Evolutionary conservation across 371 early-diverging fungal species (phyloP), one percentile per base, ranked within the genome.

Genomic region (Funneliformis caledonium): DNA sequence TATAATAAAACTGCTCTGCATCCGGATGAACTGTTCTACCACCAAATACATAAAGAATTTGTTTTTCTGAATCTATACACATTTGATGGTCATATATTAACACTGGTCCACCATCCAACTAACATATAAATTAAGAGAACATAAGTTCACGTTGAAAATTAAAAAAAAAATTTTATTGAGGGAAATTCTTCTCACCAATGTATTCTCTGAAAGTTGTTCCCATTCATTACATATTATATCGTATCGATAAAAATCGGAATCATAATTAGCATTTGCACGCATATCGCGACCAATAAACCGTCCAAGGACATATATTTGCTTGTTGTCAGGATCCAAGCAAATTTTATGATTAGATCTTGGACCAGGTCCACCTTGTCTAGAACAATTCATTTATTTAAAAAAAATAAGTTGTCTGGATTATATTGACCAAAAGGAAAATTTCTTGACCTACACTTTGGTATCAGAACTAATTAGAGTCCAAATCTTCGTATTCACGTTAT

Each of bases 81-180:
- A 98, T 96, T 87, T 98, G 98, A 82, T 97, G 94, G 84, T 98
- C 98, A 82, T 93, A 98, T 22, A 98, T 87, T 12, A 98, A 87
- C 61, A 91, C 91, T 16, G 98, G 98, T 0, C 99, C 98, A 48
- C 93, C 92, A 79, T 94, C 92, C 9, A 81, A 80, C 89, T 92
- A 84, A 43, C 52, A 14, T 22, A 10, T 8, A 43, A 26, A 12
- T 19, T 19, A 31, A 78, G 9, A 7, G n/a, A 70, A 12, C 4
- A 19, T 22, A 11, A 31, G 48, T 60, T 9, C 19, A 62, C 22
- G 56, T 52, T 12, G 19, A 5, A 0, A 2, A 68, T 33, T 10
- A 14, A 73, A 50, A 59, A 50, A 73, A 37, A 68, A 12, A 12
- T 11, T 33, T 16, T 8, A 14, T 26, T 7, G 26, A 4, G 37